These are phyloP conservation scores for Cryptomeria japonica DNA, from an alignment of 75 land plant species.

Conservation along the genomic window DNA sequence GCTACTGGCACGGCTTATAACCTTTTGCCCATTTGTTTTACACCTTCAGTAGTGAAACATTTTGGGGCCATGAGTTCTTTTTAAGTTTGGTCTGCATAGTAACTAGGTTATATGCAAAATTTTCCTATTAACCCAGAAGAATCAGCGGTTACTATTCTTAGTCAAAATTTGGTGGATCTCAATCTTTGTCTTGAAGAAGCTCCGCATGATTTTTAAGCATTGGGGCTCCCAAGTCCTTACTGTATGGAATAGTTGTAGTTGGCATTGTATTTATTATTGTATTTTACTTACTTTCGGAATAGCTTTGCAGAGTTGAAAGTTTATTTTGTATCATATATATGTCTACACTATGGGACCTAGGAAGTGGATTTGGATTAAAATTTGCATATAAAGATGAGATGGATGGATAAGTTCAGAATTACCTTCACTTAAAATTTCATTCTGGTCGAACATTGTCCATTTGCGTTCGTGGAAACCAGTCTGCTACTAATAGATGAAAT, in stretches of 20 bases:
- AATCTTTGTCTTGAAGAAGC: not conserved
- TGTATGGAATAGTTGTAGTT: not conserved
- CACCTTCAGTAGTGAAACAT: not conserved
- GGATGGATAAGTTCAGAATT: not conserved
- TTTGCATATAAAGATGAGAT: not conserved
- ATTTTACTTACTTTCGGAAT: not conserved
- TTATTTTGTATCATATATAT: constrained; percentile 1
- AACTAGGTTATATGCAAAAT: not conserved
- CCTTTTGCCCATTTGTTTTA: not conserved
- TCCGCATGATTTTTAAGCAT: not conserved
- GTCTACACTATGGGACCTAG: not conserved
- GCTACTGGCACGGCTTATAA: not conserved
- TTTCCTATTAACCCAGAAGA: not conserved
- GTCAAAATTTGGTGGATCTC: not conserved
- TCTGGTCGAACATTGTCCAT: not conserved
- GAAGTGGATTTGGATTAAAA: not conserved
- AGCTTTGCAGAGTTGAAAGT: not conserved
- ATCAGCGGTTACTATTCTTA: not conserved
- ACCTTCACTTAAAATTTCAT: not conserved
- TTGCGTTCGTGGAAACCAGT: not conserved
- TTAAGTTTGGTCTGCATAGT: not conserved
- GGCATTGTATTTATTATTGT: not conserved
- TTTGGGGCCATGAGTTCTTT: not conserved
- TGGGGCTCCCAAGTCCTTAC: not conserved
- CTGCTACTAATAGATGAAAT: not conserved